Base-by-base conservation (phyloP, 768 basidiomycete species). In the Suillus plorans region DNA sequence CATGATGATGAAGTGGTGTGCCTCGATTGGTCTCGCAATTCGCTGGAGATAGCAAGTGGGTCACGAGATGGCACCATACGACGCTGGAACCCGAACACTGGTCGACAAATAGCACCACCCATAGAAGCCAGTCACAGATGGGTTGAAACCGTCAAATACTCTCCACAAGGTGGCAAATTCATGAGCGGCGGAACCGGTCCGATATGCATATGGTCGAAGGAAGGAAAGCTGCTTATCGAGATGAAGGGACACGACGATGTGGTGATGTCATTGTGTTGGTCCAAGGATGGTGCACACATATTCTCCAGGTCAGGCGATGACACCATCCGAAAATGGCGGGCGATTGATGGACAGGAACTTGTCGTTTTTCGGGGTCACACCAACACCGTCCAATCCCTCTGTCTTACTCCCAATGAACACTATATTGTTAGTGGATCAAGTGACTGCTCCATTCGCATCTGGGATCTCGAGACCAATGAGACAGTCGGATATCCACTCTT, bases 401-500 rank as follows among this genome's bases (percentile, higher is more conserved):
- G 53, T 7, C 34, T 55, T 20, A 12, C 18, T 20, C 53, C 31
- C 6, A n/a, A 56, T 8, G 34, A 18, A 56, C 4, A 6, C 20
- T 13, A 37, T 13, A 10, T 56, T 36, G n/a, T 56, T 10, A 55
- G 53, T 5, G 20, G 20, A 12, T 53, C 53, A 6, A 1, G 0
- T 2, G 53, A 55, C 18, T 55, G 4, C 34, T 55, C 34, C 18
- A 20, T 36, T 55, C 20, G 53, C 34, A 55, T 61, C 34, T 49
- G 44, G 60, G 25, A 61, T 10, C 31, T 22, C 41, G 7, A 28
- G 4, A 61, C 10, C 1, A 45, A 61, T 49, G 25, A 49, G 47
- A 28, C 3, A 47, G 5, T 61, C 4, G 60, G 60, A 10, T 81
- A 82, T 1, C 72, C 84, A 3, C 75, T 82, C 63, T 93, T 93